These are phyloP conservation scores for Bidens hawaiensis DNA, from an alignment of 140 eudicot genomes.

Conservation along the genomic window DNA sequence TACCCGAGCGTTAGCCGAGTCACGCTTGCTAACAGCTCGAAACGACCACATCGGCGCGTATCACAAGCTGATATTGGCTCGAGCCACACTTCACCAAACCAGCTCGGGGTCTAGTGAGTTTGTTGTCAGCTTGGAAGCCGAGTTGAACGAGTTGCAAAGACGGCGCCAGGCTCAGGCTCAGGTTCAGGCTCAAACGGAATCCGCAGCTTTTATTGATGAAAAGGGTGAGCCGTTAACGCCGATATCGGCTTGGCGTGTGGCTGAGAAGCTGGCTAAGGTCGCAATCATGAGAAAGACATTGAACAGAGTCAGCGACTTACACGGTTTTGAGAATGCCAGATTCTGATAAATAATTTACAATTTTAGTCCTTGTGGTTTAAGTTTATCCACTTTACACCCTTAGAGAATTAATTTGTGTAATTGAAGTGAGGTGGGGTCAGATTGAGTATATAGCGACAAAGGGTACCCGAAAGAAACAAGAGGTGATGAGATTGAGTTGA, in stretches of 20 bases:
- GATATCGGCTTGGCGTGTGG: conserved; percentile 97
- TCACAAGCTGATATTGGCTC: conserved; percentile 59
- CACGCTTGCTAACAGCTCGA: conserved; percentile 41
- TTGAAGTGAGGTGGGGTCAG: conserved; percentile 18
- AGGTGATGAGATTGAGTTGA: conserved; percentile 28
- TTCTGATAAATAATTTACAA: conserved; percentile 27
- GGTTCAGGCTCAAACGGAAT: conserved; percentile 15
- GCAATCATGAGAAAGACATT: conserved; percentile 85
- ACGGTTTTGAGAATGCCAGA: conserved; percentile 96
- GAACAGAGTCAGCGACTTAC: conserved; percentile 88
- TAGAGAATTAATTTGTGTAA: neutral
- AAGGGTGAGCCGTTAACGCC: conserved; percentile 84
- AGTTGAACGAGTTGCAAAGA: conserved; percentile 51
- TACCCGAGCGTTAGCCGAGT: conserved; percentile 83
- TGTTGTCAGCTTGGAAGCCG: conserved; percentile 48
- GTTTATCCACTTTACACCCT: neutral
- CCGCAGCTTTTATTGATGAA: conserved; percentile 27
- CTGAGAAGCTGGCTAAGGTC: conserved; percentile 86
- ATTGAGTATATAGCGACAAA: conserved; percentile 32
- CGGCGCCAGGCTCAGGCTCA: conserved; percentile 30
- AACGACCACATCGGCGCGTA: conserved; percentile 64
- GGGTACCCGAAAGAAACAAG: conserved; percentile 33
- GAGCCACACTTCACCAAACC: conserved; percentile 50
- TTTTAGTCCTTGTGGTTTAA: conserved; percentile 9
- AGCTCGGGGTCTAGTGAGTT: conserved; percentile 49